Percentiles rank a stretch among this genome's conserved stretches.
These are phyloP conservation scores for Coniochaeta sp. DNA, from an alignment of 2,329 filamentous ascomycete species.

Conservation along the genomic window DNA sequence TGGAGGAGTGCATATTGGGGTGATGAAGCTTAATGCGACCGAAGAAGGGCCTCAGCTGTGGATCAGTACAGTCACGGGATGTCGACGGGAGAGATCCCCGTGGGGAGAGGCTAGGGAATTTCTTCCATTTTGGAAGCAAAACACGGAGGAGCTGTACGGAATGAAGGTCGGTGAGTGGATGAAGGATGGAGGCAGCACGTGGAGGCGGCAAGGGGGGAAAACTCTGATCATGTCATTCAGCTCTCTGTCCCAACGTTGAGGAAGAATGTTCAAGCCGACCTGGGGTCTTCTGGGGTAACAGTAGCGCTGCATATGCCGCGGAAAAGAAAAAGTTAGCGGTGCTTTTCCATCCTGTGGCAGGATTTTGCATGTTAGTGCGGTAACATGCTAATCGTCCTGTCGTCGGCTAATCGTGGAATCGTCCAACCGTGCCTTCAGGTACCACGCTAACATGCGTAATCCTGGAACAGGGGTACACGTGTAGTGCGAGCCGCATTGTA, in stretches of 20 bases:
- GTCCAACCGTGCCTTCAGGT: no score
- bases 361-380: no score
- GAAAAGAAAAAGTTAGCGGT: no score
- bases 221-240: background rate
- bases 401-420: no score
- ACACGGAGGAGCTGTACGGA: background rate
- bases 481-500: background rate
- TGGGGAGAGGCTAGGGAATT: background rate
- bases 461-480: no score
- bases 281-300: background rate
- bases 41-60: background rate
- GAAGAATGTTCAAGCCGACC: background rate
- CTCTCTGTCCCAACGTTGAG: background rate
- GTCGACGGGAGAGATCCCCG: background rate
- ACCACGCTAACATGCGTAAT: no score
- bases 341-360: no score
- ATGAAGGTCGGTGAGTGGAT: background rate
- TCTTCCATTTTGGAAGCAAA: no score
- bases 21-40: no score
- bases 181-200: background rate
- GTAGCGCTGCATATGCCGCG: background rate
- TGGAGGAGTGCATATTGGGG: background rate
- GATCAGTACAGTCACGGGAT: background rate
- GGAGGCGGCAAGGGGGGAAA: background rate
- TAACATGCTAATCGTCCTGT: no score